phyloP scores from a whole-genome alignment of 2,329 filamentous ascomycete genomes.

The Kalaharituber pfeilii region DNA sequence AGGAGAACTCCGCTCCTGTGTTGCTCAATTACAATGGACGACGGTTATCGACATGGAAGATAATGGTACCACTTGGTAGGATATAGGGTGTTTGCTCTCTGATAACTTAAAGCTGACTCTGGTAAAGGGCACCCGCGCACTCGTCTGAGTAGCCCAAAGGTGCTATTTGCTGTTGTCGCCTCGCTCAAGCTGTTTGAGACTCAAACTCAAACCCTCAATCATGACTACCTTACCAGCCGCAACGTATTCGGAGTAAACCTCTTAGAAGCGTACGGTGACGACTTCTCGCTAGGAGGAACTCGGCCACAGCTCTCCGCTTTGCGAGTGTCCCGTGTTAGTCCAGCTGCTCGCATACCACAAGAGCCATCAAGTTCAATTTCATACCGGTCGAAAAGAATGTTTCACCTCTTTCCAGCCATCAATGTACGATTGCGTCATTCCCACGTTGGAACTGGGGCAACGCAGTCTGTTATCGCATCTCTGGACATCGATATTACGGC shows the following conservation, averaged over 20 bases:
- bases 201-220: slow-evolving; percentile 30
- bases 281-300: slow-evolving; percentile 44
- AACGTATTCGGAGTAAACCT: slow-evolving; percentile 55
- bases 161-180: slow-evolving; percentile 34
- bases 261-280: slow-evolving; percentile 53
- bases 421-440: slow-evolving; percentile 59
- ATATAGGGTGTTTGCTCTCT: too few species aligned
- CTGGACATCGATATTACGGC: slow-evolving; percentile 52
- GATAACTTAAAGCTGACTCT: background rate
- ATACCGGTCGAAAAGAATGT: slow-evolving; percentile 43
- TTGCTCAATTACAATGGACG: slow-evolving; percentile 20
- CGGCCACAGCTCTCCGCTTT: slow-evolving; percentile 54
- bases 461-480: slow-evolving; percentile 47
- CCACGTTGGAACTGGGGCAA: slow-evolving; percentile 36
- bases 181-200: slow-evolving; percentile 39
- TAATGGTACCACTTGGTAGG: slow-evolving; percentile 19
- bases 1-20: slow-evolving; percentile 22
- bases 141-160: slow-evolving; percentile 24
- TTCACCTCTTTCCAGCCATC: slow-evolving; percentile 49
- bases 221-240: slow-evolving; percentile 53
- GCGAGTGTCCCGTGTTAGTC: slow-evolving; percentile 56
- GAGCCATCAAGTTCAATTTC: slow-evolving; percentile 35
- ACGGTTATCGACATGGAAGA: slow-evolving; percentile 21
- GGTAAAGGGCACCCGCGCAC: slow-evolving; percentile 19
- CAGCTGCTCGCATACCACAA: slow-evolving; percentile 41